These are phyloP conservation scores for Fusarium setosum DNA, from an alignment of 2,329 filamentous ascomycete genomes.

Conservation along the genomic window DNA sequence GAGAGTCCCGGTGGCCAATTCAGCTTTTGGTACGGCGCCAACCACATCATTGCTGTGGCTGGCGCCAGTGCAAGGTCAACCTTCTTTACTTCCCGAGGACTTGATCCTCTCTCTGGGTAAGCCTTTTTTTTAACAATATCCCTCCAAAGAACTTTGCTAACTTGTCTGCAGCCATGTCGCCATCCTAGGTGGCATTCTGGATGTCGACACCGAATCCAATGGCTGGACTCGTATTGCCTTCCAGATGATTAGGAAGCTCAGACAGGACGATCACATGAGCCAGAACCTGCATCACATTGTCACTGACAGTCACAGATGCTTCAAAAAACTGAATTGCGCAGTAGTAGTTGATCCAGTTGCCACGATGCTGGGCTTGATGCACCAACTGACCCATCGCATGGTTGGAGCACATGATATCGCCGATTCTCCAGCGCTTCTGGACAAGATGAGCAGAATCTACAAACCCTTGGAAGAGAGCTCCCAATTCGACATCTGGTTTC, in stretches of 20 bases:
- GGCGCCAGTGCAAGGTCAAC: slow-evolving; percentile 54
- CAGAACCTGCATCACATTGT: slow-evolving; percentile 3
- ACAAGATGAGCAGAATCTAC: not conserved
- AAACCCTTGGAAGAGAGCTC: not conserved
- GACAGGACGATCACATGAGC: slow-evolving; percentile 10
- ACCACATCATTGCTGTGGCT: slow-evolving; percentile 57
- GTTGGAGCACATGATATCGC: slow-evolving; percentile 8
- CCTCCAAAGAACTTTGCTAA: not conserved
- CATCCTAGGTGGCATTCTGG: not conserved
- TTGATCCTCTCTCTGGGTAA: slow-evolving; percentile 58
- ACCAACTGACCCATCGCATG: slow-evolving; percentile 12
- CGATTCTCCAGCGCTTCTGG: not conserved
- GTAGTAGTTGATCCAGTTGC: not conserved
- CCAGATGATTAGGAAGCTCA: too few relatives aligned
- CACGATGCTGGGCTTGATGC: not conserved
- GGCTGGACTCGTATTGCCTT: too few relatives aligned
- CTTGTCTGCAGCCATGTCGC: not conserved
- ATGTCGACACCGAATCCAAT: not conserved
- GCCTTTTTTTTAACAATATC: not conserved
- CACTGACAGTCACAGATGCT: not conserved
- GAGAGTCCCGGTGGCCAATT: slow-evolving; percentile 56
- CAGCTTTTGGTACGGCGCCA: slow-evolving; percentile 59
- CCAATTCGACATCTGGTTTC: slow-evolving; percentile 10
- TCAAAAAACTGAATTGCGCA: not conserved
- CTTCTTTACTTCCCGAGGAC: slow-evolving; percentile 57